Base-by-base conservation (phyloP, 2,329 filamentous ascomycete species). In the Immersiporthe knoxdaviesiana region DNA sequence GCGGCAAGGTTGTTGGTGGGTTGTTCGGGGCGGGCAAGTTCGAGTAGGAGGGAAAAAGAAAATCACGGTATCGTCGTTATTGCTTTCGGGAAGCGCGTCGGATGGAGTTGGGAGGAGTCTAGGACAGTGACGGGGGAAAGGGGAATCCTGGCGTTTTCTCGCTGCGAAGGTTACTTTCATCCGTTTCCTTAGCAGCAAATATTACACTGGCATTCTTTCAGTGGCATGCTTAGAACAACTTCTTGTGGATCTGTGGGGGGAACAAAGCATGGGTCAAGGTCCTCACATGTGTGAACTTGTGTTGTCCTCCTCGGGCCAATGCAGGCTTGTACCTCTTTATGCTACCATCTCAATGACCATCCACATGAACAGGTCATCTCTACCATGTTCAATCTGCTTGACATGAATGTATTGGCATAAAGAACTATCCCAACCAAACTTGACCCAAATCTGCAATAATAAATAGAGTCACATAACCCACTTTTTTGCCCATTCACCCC, bases 11-110 rank as follows among this genome's bases (percentile, higher is more conserved):
- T 21, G 86, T 90, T 0, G 85, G 87, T 7, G 87, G 87, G 0
- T 74, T 91, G 71, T 84, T 91, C 78, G 86, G 85, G 0, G 82
- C 79, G 41, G 88, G 88, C 10, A 81, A 79, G 72, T 88, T 88
- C 77, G 85, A 85, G 77, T 85, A 74, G 30, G 30, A 11, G 35
- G 18, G 27, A 11, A 18, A 21, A 3, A n/a, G 4, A 10, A n/a
- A n/a, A 50, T 50, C 44, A 47, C 24, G 41, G 7, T 8, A 11
- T n/a, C 16, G 41, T 24, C 50, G 30, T 30, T 30, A 11, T 14
- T 56, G 52, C 24, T 16, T 54, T 56, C 30, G 52, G 52, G 52
- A 56, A 56, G 52, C 27, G 52, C 32, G 24, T 56, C 27, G 52
- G 6, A 30, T 47, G 44, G 44, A 47, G 44, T 18, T 56, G 16